phyloP scores from a whole-genome alignment of 164 flowering plant species.

The Vitis cinerea region DNA sequence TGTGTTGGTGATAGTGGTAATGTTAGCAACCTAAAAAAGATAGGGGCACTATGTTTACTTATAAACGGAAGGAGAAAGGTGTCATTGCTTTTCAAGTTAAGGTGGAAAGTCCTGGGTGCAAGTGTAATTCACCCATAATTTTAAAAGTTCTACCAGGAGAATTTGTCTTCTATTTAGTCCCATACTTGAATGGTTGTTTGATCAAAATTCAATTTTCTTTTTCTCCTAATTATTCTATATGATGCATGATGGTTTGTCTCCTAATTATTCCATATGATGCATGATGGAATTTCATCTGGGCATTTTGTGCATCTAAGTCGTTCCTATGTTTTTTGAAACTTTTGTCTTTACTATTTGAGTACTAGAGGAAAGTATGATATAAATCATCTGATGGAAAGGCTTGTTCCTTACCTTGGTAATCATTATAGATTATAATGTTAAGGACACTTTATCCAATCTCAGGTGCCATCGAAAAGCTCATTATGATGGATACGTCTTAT shows the following conservation, averaged over 20 bases:
- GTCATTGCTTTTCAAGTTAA: no score
- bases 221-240: not conserved
- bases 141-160: no score
- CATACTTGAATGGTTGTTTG: no score
- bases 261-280: not conserved
- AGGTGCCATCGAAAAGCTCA: constrained; percentile 75
- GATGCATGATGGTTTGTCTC: not conserved
- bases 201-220: not conserved
- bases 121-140: no score
- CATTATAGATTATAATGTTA: not conserved
- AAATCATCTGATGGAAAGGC: not conserved
- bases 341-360: not conserved
- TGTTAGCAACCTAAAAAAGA: no score
- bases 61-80: no score
- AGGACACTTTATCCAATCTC: constrained; percentile 3
- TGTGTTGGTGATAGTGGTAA: no score
- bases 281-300: not conserved
- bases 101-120: no score
- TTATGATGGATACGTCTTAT: constrained; percentile 86
- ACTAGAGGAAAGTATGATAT: not conserved
- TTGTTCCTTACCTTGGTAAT: not conserved
- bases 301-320: not conserved
- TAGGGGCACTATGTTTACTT: no score
- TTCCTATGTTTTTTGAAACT: not conserved
- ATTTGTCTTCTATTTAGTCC: no score